These are phyloP conservation scores for Hygrophila difformis DNA, from an alignment of 257 asterid species.

Conservation along the genomic window DNA sequence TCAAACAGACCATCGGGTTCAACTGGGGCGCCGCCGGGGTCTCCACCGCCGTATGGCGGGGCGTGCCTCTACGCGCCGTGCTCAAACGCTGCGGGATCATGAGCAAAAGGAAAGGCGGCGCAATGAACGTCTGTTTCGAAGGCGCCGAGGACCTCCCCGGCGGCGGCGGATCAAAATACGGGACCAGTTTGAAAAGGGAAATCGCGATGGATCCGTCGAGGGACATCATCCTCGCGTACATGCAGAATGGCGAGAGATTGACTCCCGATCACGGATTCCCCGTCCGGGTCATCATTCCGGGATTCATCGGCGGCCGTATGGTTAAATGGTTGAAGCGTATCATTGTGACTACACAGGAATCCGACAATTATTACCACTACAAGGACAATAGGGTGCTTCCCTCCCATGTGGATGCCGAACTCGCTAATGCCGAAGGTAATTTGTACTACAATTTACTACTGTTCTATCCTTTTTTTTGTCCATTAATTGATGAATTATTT, in stretches of 20 bases:
- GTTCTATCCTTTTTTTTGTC: too few relatives aligned
- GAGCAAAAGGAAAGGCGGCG: conserved; percentile 51
- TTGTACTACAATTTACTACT: too few relatives aligned
- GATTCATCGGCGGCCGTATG: conserved; percentile 92
- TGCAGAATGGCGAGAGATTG: conserved; percentile 78
- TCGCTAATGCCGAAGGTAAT: conserved; percentile 86
- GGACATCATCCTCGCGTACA: conserved; percentile 71
- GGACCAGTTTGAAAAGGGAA: conserved; percentile 59
- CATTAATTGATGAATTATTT: too few relatives aligned
- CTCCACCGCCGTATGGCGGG: conserved; percentile 85
- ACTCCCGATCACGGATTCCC: conserved; percentile 90
- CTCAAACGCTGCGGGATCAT: conserved; percentile 60
- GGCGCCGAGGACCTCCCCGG: conserved; percentile 91
- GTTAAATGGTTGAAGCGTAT: conserved; percentile 88
- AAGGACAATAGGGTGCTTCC: conserved; percentile 80
- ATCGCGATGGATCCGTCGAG: conserved; percentile 75
- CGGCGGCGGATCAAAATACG: conserved; percentile 90
- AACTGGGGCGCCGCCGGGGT: conserved; percentile 91
- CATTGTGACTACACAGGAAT: conserved; percentile 55
- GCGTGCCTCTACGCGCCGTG: conserved; percentile 61
- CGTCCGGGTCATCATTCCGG: conserved; percentile 76
- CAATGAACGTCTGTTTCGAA: conserved; percentile 66
- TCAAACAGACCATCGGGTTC: conserved; percentile 70
- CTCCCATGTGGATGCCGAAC: conserved; percentile 82
- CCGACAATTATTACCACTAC: conserved; percentile 66